Percentiles rank a stretch among this genome's conserved stretches.
Conservation (phyloP, 2,329 filamentous ascomycete species). For the Apiospora aurea region DNA sequence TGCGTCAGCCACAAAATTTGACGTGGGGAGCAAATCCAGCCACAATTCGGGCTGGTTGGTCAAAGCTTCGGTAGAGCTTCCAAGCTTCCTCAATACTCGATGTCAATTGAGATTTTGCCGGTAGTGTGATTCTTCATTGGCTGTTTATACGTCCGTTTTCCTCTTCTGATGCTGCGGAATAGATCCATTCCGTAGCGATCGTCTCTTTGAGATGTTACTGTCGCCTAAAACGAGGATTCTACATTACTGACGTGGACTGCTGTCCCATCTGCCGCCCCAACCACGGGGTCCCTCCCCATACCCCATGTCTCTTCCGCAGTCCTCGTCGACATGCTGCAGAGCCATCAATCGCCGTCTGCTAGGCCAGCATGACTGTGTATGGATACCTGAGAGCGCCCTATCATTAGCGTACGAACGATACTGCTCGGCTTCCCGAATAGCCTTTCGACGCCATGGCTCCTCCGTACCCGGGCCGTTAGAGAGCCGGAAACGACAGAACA, state of each 20-base stretch:
- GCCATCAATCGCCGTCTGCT: slow-evolving; percentile 52
- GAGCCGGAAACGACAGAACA: slow-evolving; percentile 59
- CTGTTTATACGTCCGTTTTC: not conserved
- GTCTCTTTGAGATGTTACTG: not conserved
- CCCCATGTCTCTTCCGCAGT: slow-evolving; percentile 18
- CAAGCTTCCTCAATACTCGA: not conserved
- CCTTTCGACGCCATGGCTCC: slow-evolving; percentile 36
- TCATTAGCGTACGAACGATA: slow-evolving; percentile 57
- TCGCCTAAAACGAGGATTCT: not conserved
- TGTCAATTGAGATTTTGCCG: slow-evolving; percentile 12
- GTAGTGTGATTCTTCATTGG: not conserved
- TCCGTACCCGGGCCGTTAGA: slow-evolving; percentile 63
- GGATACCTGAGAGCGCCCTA: slow-evolving; percentile 66
- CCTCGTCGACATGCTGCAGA: slow-evolving; percentile 53
- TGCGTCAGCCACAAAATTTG: not conserved
- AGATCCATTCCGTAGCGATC: not conserved
- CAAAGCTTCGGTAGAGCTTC: slow-evolving; percentile 5
- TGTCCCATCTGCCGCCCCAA: not conserved
- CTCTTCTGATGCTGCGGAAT: slow-evolving; percentile 5
- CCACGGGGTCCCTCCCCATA: not conserved
- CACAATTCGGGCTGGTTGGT: not conserved
- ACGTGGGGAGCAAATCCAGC: not conserved
- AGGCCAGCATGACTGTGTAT: slow-evolving; percentile 54
- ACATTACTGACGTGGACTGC: slow-evolving; percentile 19
- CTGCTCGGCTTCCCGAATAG: slow-evolving; percentile 40